These are phyloP conservation scores for Aspergillus conjunctus DNA, from an alignment of 495 filamentous ascomycete genomes.

Conservation along the genomic window DNA sequence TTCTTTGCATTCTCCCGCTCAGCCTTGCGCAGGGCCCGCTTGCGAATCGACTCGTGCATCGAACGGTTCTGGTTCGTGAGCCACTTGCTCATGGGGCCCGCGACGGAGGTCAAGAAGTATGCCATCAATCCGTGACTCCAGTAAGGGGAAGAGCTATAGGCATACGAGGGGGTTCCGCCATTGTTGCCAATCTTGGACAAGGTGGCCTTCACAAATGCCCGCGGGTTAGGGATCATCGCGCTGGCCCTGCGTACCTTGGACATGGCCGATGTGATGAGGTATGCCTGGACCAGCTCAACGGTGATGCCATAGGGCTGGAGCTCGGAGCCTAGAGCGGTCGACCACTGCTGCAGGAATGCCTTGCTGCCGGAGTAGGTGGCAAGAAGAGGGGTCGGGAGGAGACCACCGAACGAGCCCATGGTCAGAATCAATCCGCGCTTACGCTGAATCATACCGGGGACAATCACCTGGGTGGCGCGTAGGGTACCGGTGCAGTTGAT, in stretches of 20 bases:
- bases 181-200: conserved; percentile 80
- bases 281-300: conserved; percentile 83
- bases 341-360: conserved; percentile 98
- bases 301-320: conserved; percentile 75
- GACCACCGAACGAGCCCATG: conserved; percentile 94
- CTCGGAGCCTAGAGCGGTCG: conserved; percentile 79
- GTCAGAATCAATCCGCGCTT: conserved; percentile 89
- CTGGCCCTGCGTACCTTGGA: conserved; percentile 84
- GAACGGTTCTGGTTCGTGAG: conserved; percentile 68
- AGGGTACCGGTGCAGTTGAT: conserved; percentile 93
- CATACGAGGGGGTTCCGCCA: conserved; percentile 71
- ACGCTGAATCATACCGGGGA: conserved; percentile 79
- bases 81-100: conserved; percentile 64
- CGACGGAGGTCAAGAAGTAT: conserved; percentile 73
- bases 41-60: conserved; percentile 86
- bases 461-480: conserved; percentile 79
- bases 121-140: conserved; percentile 91
- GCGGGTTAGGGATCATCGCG: conserved; percentile 75
- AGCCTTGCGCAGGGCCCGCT: conserved; percentile 84
- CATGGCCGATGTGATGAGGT: conserved; percentile 95
- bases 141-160: conserved; percentile 85
- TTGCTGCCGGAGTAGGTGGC: conserved; percentile 98
- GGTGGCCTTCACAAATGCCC: conserved; percentile 75
- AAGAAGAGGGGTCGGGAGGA: conserved; percentile 86
- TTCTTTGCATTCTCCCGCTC: conserved; percentile 68